These are phyloP conservation scores for Yarrowia sp. DNA, from an alignment of 805 yeast species.

Conservation along the genomic window DNA sequence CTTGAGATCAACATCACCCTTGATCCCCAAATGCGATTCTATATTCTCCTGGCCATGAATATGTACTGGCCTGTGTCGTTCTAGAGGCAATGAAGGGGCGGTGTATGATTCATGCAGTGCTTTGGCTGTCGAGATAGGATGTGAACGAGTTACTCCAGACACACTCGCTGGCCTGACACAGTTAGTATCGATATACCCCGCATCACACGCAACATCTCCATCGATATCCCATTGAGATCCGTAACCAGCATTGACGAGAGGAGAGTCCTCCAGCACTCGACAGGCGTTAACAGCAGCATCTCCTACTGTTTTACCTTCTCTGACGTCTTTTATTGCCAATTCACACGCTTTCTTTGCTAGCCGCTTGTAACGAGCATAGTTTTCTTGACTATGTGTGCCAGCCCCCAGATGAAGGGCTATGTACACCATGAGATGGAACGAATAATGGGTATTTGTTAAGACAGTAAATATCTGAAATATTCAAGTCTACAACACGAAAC, in stretches of 20 bases:
- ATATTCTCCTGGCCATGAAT: slow-evolving; percentile 29
- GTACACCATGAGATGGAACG: neutral
- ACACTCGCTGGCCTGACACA: slow-evolving; percentile 38
- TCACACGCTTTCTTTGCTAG: slow-evolving; percentile 28
- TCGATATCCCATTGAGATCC: slow-evolving; percentile 40
- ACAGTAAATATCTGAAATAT: neutral
- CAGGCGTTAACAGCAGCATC: slow-evolving; percentile 34
- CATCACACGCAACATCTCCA: slow-evolving; percentile 43
- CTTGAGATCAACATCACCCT: slow-evolving; percentile 15
- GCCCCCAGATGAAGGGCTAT: slow-evolving; percentile 12
- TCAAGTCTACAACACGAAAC: neutral
- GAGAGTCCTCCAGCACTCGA: slow-evolving; percentile 38
- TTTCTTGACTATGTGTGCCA: neutral
- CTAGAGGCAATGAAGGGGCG: neutral
- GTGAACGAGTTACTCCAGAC: slow-evolving; percentile 32
- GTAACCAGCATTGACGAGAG: slow-evolving; percentile 41
- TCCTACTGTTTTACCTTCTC: slow-evolving; percentile 26
- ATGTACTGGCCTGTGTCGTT: slow-evolving; percentile 27
- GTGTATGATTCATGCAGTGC: slow-evolving; percentile 28
- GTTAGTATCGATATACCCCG: slow-evolving; percentile 32
- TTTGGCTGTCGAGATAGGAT: slow-evolving; percentile 36
- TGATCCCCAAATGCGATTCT: slow-evolving; percentile 29
- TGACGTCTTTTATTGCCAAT: slow-evolving; percentile 31
- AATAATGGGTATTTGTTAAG: neutral
- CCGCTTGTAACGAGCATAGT: neutral